Base-by-base conservation (phyloP, 2,329 filamentous ascomycete genomes). In the Conoideocrella luteorostrata region DNA sequence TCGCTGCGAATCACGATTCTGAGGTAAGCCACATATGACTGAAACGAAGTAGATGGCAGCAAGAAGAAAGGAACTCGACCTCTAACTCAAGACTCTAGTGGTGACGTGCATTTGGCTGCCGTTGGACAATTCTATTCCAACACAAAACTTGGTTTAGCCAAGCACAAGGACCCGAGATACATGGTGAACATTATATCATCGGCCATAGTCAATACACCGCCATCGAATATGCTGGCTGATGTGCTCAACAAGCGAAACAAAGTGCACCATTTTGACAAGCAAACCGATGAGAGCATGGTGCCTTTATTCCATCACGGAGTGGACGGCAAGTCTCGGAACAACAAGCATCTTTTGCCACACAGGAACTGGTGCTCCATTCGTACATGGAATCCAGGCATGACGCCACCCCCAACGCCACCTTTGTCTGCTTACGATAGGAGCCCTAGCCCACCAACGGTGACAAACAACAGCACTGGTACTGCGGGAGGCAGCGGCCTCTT, bases 171-270 rank as follows among this genome's bases (percentile, higher is more conserved):
- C 61, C 90, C 93, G 57, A 78, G 93, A 49, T 98, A 98, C 61
- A 98, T 98, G 85, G 87, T 89, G 4, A 98, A 98, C 56, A 69
- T 98, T 47, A 82, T 97, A 52, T 94, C 89, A 1, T 96, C 90
- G 0, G 89, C 90, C 11, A 97, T 98, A 59, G 91, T 86, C 55
- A 96, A 98, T 59, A 82, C 85, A 12, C 93, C 94, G 5, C 88
- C 90, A 15, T 85, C 90, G 1, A 86, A 93, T 41, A 71, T 94
- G 57, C 76, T 97, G 70, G 88, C 88, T 5, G 91, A 98, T 62
- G 78, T 95, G 41, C 75, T 98, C 48, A 96, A 97, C 69, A 93
- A 86, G 69, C 80, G 93, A 22, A 96, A 96, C 70, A 96, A 84
- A 62, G 63, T 85, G 2, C 81, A 85, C 52, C 80, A 85, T 54